Evolutionary conservation across 2,329 filamentous ascomycete genomes (phyloP), one percentile per base, ranked within the genome.

Genomic region (Fusarium sp.): DNA sequence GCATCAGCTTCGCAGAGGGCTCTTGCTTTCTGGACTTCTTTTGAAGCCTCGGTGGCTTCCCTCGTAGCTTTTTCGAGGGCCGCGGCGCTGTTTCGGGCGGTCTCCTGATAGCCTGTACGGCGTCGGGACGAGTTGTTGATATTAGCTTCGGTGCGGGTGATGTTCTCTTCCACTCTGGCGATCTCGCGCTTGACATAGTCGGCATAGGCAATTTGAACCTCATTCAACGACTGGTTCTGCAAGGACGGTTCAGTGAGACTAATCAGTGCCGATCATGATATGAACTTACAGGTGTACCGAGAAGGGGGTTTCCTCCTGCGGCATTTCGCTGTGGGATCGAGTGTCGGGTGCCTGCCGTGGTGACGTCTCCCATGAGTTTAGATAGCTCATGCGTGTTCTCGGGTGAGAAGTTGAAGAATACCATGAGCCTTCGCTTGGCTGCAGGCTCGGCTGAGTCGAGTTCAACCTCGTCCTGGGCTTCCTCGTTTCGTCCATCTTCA

Each of bases 41-140:
- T 2, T 0, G 20, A n/a, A 8, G 62, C 44, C 5, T 55, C 26
- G 13, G 38, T n/a, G 26, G 26, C 28, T 24, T 65, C 56, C 6
- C 8, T 18, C 2, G 8, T 39, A 2, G 32, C 66, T 15, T 50
- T 26, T 3, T 59, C 15, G 9, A 41, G 64, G 0, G 5, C 18
- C 6, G 11, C 22, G 0, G 9, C 12, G 5, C 58, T 48, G 0
- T 8, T 1, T 1, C 50, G 32, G 4, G 24, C 18, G 17, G 7
- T 51, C 13, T 66, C 3, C 5, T 22, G 10, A 12, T 50, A 34
- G 4, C 32, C 24, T 5, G 3, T 4, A 3, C 55, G 32, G 5
- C 28, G 38, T 11, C 30, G 32, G 4, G 47, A 32, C 3, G 60
- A 36, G 6, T 26, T 36, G 13, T 20, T 41, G 12, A 32, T 28